Evolutionary conservation across 1,284 basidiomycete species (phyloP).

Genomic region (Trichosporon sp.): DNA sequence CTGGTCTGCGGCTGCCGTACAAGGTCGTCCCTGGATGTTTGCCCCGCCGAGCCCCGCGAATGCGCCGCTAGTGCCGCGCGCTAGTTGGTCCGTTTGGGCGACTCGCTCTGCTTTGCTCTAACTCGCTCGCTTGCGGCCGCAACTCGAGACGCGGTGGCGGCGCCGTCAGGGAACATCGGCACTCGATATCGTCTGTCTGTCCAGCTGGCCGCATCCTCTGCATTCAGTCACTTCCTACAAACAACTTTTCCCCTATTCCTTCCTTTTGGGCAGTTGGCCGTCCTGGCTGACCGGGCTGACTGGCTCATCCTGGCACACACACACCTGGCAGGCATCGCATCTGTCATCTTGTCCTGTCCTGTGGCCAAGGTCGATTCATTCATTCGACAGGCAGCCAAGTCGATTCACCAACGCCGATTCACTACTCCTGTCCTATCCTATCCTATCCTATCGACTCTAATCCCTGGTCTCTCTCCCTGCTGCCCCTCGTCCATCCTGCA

Average conservation of each 20-base stretch:
- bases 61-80: background rate
- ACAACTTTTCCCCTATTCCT: no score
- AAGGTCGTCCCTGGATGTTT: background rate
- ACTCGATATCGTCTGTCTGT: background rate
- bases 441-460: background rate
- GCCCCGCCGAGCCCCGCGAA: constrained; percentile 1
- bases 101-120: no score
- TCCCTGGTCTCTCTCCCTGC: no score
- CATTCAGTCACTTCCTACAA: constrained; percentile 1
- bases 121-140: background rate
- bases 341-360: no score
- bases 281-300: no score
- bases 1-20: no score
- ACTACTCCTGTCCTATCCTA: background rate
- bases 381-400: background rate
- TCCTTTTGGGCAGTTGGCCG: no score
- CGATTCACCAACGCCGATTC: background rate
- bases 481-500: background rate
- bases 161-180: background rate
- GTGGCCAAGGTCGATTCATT: no score
- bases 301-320: no score
- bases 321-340: no score
- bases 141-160: background rate
- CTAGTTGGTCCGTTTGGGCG: constrained; percentile 1
- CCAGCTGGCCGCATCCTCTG: no score